phyloP scores from a whole-genome alignment of 345 rosid species.

The Cardiospermum halicacabum region DNA sequence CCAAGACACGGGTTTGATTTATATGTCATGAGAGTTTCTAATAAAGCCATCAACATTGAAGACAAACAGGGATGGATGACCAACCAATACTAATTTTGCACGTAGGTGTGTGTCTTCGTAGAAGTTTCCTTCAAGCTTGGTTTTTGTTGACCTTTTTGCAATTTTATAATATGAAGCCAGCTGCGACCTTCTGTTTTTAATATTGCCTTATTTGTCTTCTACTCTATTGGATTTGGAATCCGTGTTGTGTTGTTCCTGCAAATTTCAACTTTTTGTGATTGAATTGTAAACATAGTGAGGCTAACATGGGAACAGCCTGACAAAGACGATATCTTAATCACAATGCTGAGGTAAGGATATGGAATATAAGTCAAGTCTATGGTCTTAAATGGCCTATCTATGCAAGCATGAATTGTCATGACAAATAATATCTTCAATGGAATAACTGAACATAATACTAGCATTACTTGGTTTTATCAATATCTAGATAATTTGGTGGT shows the following conservation, averaged over 20 bases:
- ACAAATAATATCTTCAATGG: neutral
- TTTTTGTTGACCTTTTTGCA: neutral
- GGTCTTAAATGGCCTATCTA: too few relatives aligned
- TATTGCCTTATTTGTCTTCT: too few relatives aligned
- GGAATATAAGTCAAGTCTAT: too few relatives aligned
- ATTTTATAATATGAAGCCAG: neutral
- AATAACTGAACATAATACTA: neutral
- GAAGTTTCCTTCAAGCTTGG: neutral
- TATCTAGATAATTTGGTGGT: neutral
- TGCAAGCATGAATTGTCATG: neutral
- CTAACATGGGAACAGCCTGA: too few relatives aligned
- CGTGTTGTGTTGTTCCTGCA: too few relatives aligned
- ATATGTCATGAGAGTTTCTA: neutral
- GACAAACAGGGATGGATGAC: slow-evolving; percentile 3
- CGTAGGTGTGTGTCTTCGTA: neutral
- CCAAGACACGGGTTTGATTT: slow-evolving; percentile 1
- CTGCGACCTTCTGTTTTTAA: neutral
- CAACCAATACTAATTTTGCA: slow-evolving; percentile 16
- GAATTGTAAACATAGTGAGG: too few relatives aligned
- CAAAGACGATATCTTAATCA: too few relatives aligned
- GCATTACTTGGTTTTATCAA: neutral
- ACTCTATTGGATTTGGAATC: too few relatives aligned
- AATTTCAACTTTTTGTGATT: too few relatives aligned
- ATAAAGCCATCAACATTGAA: slow-evolving; percentile 12
- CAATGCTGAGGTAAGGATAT: too few relatives aligned